Evolutionary conservation across 1,284 basidiomycete species (phyloP), one percentile per base, ranked within the genome.

Genomic region (Heterobasidion occidentale): DNA sequence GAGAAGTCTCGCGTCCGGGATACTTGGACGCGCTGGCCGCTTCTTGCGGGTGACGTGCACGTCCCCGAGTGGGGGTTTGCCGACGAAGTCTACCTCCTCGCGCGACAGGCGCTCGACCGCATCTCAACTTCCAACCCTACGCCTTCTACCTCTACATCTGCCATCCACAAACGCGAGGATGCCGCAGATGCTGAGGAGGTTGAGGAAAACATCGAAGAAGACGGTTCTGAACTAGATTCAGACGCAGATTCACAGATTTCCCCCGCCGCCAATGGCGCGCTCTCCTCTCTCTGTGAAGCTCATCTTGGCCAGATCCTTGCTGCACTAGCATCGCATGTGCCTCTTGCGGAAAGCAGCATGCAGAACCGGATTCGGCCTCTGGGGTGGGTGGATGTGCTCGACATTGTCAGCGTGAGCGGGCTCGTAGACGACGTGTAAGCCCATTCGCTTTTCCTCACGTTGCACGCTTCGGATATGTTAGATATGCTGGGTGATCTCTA

Each of bases 11-110:
- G 36, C 35, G 52, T 45, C 65, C 69, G 49, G 9, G 70, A 83
- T 60, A 71, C 69, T 6, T 86, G 83, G 84, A 85, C 83, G 1
- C 77, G 82, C 17, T 88, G 85, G 85, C 85, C 85, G 5, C 74
- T 86, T 35, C 74, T 79, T 9, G 61, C 73, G 3, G 71, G 74
- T n/a, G 83, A 86, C 58, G 74, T 85, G 2, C 71, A 74, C 44
- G 67, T 74, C 9, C 83, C 85, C 0, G 79, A 85, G 66, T 88
- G 80, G 80, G 67, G 66, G 27, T 69, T 86, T 11, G 73, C 79
- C 51, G 84, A 87, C 56, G 85, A 88, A 65, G 70, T 87, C 17
- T 68, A 68, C 20, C 63, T 70, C 7, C 65, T 83, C 36, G 74
- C 76, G 7, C 62, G 69, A 34, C 66, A 64, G 52, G 58, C 60